Evolutionary conservation across 345 rosid species (phyloP).

Genomic region (Arabidopsis suecica): DNA sequence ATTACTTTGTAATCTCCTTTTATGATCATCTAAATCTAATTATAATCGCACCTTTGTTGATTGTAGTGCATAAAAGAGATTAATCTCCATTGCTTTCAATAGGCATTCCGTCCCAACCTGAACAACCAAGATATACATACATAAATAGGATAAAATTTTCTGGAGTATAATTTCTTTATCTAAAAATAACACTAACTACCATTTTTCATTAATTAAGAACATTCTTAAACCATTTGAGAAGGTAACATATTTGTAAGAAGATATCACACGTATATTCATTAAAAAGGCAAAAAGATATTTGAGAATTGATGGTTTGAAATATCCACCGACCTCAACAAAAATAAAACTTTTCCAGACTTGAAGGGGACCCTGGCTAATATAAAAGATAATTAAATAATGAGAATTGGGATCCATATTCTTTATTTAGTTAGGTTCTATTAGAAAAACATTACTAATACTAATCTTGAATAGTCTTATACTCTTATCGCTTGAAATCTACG

Average conservation of each 20-base stretch:
- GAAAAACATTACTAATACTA: constrained; percentile 19
- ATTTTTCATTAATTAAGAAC: background rate
- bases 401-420: constrained; percentile 18
- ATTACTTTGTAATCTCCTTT: background rate
- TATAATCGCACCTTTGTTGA: background rate
- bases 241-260: background rate
- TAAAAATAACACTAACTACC: background rate
- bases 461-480: background rate
- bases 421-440: constrained; percentile 34
- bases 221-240: background rate
- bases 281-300: constrained; percentile 22
- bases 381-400: background rate
- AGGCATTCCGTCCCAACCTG: background rate
- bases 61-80: background rate
- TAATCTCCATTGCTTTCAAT: background rate
- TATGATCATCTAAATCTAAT: background rate
- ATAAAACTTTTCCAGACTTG: constrained; percentile 38
- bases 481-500: constrained; percentile 21
- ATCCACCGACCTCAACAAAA: constrained; percentile 41
- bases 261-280: background rate
- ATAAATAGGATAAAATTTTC: background rate
- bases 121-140: background rate
- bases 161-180: background rate
- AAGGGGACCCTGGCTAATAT: constrained; percentile 28
- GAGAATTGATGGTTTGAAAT: constrained; percentile 40